A percentile compares a stretch with the other conserved stretches of the same genome.
Evolutionary conservation across 2,329 filamentous ascomycete genomes (phyloP).

Genomic region (Scortechinia acanthostroma): DNA sequence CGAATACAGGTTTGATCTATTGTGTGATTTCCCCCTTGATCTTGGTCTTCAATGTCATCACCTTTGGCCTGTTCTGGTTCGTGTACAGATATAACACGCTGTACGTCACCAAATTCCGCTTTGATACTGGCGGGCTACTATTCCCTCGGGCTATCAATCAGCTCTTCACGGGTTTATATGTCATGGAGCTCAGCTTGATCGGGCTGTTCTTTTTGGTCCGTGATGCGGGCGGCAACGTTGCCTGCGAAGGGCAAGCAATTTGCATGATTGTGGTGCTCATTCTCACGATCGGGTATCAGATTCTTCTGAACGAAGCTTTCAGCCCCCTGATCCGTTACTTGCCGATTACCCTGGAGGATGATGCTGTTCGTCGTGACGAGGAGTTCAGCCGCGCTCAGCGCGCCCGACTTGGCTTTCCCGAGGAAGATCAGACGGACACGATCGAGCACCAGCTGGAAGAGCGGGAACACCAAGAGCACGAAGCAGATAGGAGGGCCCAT

Average conservation of each 20-base stretch:
- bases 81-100: slow-evolving; percentile 95
- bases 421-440: slow-evolving; percentile 42
- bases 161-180: slow-evolving; percentile 86
- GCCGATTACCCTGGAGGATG: slow-evolving; percentile 91
- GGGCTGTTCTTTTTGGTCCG: slow-evolving; percentile 79
- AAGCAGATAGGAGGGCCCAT: slow-evolving; percentile 34
- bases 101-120: slow-evolving; percentile 82
- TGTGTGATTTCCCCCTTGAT: slow-evolving; percentile 84
- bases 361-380: slow-evolving; percentile 83
- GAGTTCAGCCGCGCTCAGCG: slow-evolving; percentile 74
- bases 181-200: slow-evolving; percentile 86
- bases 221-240: slow-evolving; percentile 40
- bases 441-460: slow-evolving; percentile 23
- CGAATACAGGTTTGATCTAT: slow-evolving; percentile 58
- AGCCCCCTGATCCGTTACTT: slow-evolving; percentile 79
- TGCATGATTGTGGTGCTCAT: slow-evolving; percentile 72
- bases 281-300: slow-evolving; percentile 72
- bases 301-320: slow-evolving; percentile 76
- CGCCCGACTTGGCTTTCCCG: slow-evolving; percentile 54
- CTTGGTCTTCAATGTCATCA: slow-evolving; percentile 85
- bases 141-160: slow-evolving; percentile 93
- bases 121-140: slow-evolving; percentile 85
- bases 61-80: slow-evolving; percentile 84
- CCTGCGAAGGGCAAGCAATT: slow-evolving; percentile 71
- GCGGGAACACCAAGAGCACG: slow-evolving; percentile 26